A percentile compares a stretch with the other conserved stretches of the same genome.
Conservation (phyloP, 1,139 yeast genomes). For the Lodderomyces orthopsilosis region DNA sequence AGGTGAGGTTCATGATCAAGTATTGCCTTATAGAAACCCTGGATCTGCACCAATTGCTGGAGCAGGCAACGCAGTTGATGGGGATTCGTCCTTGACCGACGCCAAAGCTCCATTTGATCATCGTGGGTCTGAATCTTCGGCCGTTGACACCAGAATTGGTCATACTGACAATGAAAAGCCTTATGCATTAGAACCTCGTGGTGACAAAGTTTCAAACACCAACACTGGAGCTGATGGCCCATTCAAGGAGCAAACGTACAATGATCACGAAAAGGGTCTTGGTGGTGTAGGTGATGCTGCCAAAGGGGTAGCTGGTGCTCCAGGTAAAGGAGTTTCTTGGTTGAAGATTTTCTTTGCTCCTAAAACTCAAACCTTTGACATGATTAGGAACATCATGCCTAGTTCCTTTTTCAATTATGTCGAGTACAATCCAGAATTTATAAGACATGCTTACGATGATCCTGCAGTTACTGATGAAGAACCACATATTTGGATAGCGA, state of each 20-base stretch:
- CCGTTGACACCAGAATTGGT: slow-evolving; percentile 13
- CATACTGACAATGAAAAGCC: slow-evolving; percentile 20
- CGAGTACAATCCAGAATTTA: slow-evolving; percentile 41
- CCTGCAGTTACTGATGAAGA: slow-evolving; percentile 61
- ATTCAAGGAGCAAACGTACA: slow-evolving; percentile 9
- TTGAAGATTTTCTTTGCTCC: slow-evolving; percentile 42
- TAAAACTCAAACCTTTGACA: slow-evolving; percentile 37
- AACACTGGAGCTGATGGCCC: slow-evolving; percentile 11
- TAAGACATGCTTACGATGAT: slow-evolving; percentile 58
- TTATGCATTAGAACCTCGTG: neutral
- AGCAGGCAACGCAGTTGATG: slow-evolving; percentile 3
- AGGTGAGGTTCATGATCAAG: slow-evolving; percentile 25
- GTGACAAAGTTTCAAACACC: slow-evolving; percentile 1
- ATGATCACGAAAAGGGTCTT: slow-evolving; percentile 9
- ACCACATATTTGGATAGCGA: slow-evolving; percentile 69
- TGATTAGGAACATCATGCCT: slow-evolving; percentile 39
- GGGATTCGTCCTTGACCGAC: neutral
- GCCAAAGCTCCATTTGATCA: slow-evolving; percentile 4
- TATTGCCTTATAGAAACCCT: slow-evolving; percentile 19
- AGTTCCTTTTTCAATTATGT: slow-evolving; percentile 40
- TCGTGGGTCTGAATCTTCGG: slow-evolving; percentile 12
- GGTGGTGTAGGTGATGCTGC: slow-evolving; percentile 12
- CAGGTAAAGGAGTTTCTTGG: slow-evolving; percentile 26
- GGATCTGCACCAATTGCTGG: slow-evolving; percentile 8
- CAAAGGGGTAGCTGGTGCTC: slow-evolving; percentile 14